These are phyloP conservation scores for Vitellaria paradoxa DNA, from an alignment of 179 eudicot genomes.

Conservation along the genomic window DNA sequence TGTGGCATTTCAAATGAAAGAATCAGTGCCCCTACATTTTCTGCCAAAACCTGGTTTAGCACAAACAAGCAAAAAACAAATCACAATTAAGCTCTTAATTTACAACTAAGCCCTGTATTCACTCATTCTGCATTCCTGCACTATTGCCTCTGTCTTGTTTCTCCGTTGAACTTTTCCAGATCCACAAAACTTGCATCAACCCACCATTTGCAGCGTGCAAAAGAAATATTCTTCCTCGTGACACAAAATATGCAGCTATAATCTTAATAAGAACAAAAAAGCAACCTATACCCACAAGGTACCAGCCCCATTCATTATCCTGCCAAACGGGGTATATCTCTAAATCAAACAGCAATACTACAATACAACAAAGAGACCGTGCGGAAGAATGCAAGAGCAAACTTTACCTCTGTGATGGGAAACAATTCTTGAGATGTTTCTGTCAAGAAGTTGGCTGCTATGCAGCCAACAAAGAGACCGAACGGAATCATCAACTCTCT, in stretches of 20 bases:
- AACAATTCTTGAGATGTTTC: conserved; percentile 41
- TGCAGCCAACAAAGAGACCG: conserved; percentile 49
- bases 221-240: conserved; percentile 27
- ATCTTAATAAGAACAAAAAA: conserved; percentile 37
- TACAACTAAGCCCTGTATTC: not conserved
- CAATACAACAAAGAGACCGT: not conserved
- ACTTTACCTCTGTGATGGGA: conserved; percentile 31
- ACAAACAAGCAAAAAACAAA: not conserved
- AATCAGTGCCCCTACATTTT: not conserved
- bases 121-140: not conserved
- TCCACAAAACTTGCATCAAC: conserved; percentile 54
- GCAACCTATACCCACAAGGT: conserved; percentile 32
- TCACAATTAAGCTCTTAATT: not conserved
- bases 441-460: conserved; percentile 31
- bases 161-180: conserved; percentile 24
- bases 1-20: not conserved
- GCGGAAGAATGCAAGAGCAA: not conserved
- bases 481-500: conserved; percentile 49
- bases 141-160: conserved; percentile 5
- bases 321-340: conserved; percentile 22
- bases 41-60: not conserved
- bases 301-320: conserved; percentile 24
- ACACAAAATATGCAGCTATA: conserved; percentile 18
- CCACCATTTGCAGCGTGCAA: conserved; percentile 53
- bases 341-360: not conserved